phyloP scores from a whole-genome alignment of 805 yeast species.

The Metschnikowia peoriensis region DNA sequence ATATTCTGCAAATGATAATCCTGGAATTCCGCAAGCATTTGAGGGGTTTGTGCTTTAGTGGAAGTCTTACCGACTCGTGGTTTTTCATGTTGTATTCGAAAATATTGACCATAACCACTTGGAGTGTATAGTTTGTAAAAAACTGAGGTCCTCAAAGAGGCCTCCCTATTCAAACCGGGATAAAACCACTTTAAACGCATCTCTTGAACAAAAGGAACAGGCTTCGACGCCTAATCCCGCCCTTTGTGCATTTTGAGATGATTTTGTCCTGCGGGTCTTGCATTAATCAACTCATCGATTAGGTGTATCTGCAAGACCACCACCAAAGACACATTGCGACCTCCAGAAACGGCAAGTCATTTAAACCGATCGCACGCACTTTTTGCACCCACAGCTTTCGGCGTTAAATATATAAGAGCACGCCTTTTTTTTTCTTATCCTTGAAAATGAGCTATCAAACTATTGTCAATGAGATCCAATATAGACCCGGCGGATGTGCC shows the following conservation, averaged over 20 bases:
- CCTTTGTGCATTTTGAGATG: slow-evolving; percentile 5
- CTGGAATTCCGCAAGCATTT: too few relatives aligned
- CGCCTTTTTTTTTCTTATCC: background rate
- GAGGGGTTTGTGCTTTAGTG: too few relatives aligned
- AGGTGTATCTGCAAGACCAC: slow-evolving; percentile 4
- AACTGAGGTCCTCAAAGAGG: background rate
- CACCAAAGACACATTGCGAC: slow-evolving; percentile 7
- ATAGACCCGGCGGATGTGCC: slow-evolving; percentile 10
- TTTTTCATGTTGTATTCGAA: too few relatives aligned
- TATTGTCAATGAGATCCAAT: slow-evolving; percentile 4
- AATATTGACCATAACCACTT: too few relatives aligned
- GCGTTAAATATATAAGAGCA: slow-evolving; percentile 1
- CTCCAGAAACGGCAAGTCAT: slow-evolving; percentile 6
- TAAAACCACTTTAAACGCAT: background rate
- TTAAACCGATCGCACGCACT: slow-evolving; percentile 6
- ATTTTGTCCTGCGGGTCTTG: slow-evolving; percentile 4
- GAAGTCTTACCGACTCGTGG: too few relatives aligned
- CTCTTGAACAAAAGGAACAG: background rate
- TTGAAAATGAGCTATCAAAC: background rate
- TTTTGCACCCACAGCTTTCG: slow-evolving; percentile 10
- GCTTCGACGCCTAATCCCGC: background rate
- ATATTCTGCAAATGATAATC: too few relatives aligned
- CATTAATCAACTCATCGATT: slow-evolving; percentile 1
- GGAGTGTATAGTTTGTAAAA: background rate
- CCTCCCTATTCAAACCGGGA: background rate